Base-by-base conservation (phyloP, 805 yeast genomes). In the Suhomyces xylopsoci region DNA sequence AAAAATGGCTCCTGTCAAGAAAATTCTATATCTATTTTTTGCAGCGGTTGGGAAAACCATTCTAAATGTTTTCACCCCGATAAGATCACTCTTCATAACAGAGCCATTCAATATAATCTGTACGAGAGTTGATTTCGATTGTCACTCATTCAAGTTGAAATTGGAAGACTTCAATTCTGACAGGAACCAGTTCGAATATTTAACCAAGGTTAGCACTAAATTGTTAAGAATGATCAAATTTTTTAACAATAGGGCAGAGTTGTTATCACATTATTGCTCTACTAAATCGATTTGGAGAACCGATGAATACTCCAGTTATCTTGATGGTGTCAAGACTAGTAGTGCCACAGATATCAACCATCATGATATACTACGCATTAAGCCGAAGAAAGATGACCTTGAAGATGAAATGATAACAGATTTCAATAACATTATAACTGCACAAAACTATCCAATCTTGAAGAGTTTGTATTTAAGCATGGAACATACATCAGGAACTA, bases 31-130 rank as follows among this genome's bases (percentile, higher is more conserved):
- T 51, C 60, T 74, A 36, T 72, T 73, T 45, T 74, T 58, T 56
- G 61, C 57, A 25, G 73, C 74, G 1, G 58, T 71, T 24, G 79
- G 76, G 0, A 71, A 65, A 51, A 57, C 71, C 7, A 55, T 75
- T 28, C 52, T 58, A 24, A 70, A 74, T 45, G 63, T 70, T 1
- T 60, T 69, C 19, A 59, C 77, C 0, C 72, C 75, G 4, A 62
- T 74, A 5, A 62, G 75, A 54, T 63, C 72, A 6, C 55, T 74
- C 3, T 55, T 71, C 58, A 50, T 69, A 19, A 65, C 70, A 17
- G 79, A 75, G 48, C 61, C 76, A 14, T 60, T 69, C 40, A 57
- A 70, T 52, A 60, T 73, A 3, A 53, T 71, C n/a, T 60, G 61
- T 40, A 70, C 77, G 10, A 58, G 61, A 46, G 63, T 62, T 10